Evolutionary conservation across 2,329 filamentous ascomycete species (phyloP).

Genomic region (Aspergillus oerlinghausenensis): DNA sequence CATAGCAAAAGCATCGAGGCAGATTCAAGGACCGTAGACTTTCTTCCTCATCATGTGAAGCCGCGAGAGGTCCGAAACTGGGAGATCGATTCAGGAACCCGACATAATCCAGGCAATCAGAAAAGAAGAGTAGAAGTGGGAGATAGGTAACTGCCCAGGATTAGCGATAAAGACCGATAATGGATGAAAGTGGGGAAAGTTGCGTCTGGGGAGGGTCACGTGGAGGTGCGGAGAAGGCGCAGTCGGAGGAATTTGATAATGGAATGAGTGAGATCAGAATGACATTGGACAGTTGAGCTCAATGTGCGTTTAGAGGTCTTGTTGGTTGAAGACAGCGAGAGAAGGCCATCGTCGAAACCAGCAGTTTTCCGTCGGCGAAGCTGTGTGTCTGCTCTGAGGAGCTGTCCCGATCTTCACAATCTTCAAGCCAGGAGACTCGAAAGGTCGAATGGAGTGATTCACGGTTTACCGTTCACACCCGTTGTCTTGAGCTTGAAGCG

Average conservation of each 20-base stretch:
- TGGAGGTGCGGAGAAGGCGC: conserved; percentile 1
- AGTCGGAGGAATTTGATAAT: neutral
- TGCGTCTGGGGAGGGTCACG: neutral
- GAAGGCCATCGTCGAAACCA: neutral
- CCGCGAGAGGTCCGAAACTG: neutral
- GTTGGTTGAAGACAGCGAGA: neutral
- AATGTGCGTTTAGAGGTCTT: neutral
- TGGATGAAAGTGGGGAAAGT: neutral
- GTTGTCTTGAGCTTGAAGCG: neutral
- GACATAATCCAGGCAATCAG: neutral
- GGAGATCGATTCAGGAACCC: conserved; percentile 5
- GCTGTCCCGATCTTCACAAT: too few species aligned
- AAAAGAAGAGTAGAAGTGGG: neutral
- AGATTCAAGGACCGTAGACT: conserved; percentile 13
- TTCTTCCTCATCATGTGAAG: conserved; percentile 8
- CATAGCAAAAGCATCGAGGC: conserved; percentile 29
- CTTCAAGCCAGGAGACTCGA: too few species aligned
- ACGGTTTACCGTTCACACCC: too few species aligned
- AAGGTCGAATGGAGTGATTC: too few species aligned
- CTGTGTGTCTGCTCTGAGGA: neutral
- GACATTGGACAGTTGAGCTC: neutral
- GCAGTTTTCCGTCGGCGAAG: neutral
- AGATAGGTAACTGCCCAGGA: neutral
- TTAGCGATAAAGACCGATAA: conserved; percentile 4
- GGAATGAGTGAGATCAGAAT: neutral